Evolutionary conservation across 495 filamentous ascomycete genomes (phyloP), one percentile per base, ranked within the genome.

Genomic region (Cetradonia linearis): DNA sequence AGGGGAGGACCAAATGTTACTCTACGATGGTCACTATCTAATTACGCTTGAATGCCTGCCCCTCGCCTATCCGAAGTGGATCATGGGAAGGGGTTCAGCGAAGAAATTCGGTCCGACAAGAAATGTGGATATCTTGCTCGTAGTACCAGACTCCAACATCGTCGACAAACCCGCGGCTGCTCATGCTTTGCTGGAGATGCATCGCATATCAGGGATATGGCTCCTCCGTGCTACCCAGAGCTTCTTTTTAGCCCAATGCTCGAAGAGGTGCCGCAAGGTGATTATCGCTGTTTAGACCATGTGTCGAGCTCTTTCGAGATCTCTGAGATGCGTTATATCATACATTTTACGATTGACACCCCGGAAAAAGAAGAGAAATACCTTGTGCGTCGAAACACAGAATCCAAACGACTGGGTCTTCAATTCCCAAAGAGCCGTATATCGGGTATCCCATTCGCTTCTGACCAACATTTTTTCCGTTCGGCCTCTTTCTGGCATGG

Each of bases 401-500:
- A n/a, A n/a, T n/a, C n/a, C n/a, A n/a, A n/a, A n/a, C n/a, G n/a
- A n/a, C n/a, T n/a, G n/a, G n/a, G n/a, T n/a, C n/a, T n/a, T n/a
- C 28, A 28, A 20, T 33, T 3, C 23, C 20, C 4, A 6, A 3
- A 16, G 6, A 4, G 10, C 3, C 5, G 14, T 7, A 13, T 16
- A 2, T 60, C 58, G 9, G 58, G 58, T 25, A 52, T 60, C 30
- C 58, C 58, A 1, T 40, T 60, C 28, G 44, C 16, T 5, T 13
- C 11, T 20, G 48, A 16, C 38, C 8, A 20, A 23, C 10, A 20
- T 27, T 3, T n/a, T n/a, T n/a, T n/a, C n/a, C n/a, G n/a, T n/a
- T n/a, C n/a, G n/a, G 40, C 30, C 7, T 28, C 42, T 18, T 60
- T 60, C 30, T 10, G 58, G 16, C 44, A 54, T 50, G 46, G 44